Base-by-base conservation (phyloP, 805 yeast species). In the Scheffersomyces ergatensis region DNA sequence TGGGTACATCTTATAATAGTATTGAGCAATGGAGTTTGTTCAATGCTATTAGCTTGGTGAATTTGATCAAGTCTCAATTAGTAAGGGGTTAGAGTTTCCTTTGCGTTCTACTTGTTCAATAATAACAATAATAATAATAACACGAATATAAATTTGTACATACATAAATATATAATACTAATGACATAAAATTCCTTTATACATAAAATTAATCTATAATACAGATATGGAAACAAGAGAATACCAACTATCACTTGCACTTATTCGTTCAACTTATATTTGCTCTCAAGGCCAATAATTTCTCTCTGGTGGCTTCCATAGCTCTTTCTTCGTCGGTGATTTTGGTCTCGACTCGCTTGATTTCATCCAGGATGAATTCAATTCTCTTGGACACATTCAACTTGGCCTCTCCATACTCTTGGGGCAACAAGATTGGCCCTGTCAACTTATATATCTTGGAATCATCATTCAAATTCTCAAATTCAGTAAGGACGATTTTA, bases 361-460 rank as follows among this genome's bases (percentile, higher is more conserved):
- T 87, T 65, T 93, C 98, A 30, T 70, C 71, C 47, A 77, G 71
- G 36, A 93, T 93, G 54, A 87, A 95, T 58, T 89, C 97, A 33
- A 93, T 72, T 64, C 99, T 83, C 58, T 92, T 95, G 26, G 74
- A 78, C 26, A 93, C 97, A 55, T 92, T 92, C 54, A 78, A 50
- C 48, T 79, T 79, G 17, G 99, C 96, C 62, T 93, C 98, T 9
- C 60, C 60, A 44, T 77, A 77, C 40, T 89, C 96, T 55, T 92
- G 97, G 2, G 97, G 97, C 46, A 95, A 71, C 44, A 93, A 71
- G 3, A 92, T 89, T 5, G 96, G 95, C 1, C 99, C 99, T 19
- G 92, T 85, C 48, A 90, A 74, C 63, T 93, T 93, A 67, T 79
- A 93, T 19, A 93, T 81, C 52, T 85, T 86, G 13, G 95, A 74